Evolutionary conservation across 768 basidiomycete species (phyloP), one percentile per base, ranked within the genome.

Genomic region (Calocybe indica): DNA sequence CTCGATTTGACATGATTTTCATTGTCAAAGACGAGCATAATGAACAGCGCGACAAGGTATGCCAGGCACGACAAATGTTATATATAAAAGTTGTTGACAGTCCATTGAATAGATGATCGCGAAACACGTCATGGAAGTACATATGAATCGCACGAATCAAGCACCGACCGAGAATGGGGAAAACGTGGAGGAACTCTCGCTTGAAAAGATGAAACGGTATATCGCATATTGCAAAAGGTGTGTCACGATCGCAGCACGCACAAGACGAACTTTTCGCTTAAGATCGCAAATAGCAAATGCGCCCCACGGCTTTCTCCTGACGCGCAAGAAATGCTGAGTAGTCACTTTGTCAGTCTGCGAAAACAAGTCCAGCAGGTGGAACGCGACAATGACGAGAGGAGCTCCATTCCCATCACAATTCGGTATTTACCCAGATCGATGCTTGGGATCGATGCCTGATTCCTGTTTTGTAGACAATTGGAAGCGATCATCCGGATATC

Each of bases 1-100:
- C 94, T 41, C 88, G 96, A 48, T 99, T 99, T 66, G 96, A 99
- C 62, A 95, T 99, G 94, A 98, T 99, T 57, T 99, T 98, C 72
- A 95, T 99, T 54, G 88, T 99, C 51, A 92, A 89, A 63, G 96
- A 99, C 58, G 93, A 98, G 59, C 96, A 99, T 63, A 92, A 97
- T 61, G 96, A 98, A 64, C 72, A 75, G 36, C 80, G 96, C 41
- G 96, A 99, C 64, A 82, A 85, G 65, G 93, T 91, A 51, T 36
- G 78, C 67, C 11, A 30, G 15, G 33, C 34, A 6, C n/a, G 9
- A 37, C 7, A 29, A 41, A 35, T 8, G 1, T 7, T 10, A 22
- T 12, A 7, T 28, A 35, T 32, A 35, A 36, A 37, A 32, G 35
- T 43, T 43, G 8, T 28, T 34, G 28, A 46, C 43, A 41, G 33